Conservation (phyloP, 768 basidiomycete genomes). For the Favolaschia claudopus region DNA sequence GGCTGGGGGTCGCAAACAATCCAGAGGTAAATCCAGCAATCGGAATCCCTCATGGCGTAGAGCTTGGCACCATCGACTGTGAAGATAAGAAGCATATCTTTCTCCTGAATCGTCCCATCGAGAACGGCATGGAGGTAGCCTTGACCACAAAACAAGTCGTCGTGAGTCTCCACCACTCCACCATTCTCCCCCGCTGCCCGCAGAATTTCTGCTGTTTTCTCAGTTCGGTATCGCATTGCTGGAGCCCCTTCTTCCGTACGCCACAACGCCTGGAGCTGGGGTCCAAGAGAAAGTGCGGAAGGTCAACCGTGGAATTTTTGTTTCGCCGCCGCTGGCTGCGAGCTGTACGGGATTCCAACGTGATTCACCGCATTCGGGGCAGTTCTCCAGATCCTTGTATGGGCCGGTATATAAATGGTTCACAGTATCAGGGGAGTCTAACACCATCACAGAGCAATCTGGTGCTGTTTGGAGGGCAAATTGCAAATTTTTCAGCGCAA, state of each 20-base stretch:
- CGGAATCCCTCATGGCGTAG: slow-evolving; percentile 30
- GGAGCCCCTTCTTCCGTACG: neutral
- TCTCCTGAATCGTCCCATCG: neutral
- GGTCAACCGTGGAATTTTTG: neutral
- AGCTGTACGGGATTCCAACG: too few species aligned
- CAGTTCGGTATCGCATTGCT: neutral
- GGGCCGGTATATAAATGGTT: too few species aligned
- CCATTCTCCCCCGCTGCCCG: neutral
- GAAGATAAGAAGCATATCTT: slow-evolving; percentile 23
- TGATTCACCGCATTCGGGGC: too few species aligned
- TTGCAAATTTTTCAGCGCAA: too few species aligned
- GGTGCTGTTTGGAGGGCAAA: too few species aligned
- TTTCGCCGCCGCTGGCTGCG: too few species aligned
- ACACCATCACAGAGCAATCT: too few species aligned
- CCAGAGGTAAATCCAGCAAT: slow-evolving; percentile 43
- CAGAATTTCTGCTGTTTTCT: neutral
- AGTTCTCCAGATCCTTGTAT: too few species aligned
- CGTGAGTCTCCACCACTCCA: neutral
- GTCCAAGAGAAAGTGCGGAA: slow-evolving; percentile 3
- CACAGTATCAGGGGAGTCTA: too few species aligned
- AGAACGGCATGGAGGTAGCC: neutral
- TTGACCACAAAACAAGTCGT: neutral
- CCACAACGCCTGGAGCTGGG: slow-evolving; percentile 3
- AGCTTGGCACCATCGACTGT: slow-evolving; percentile 39
- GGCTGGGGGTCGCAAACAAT: slow-evolving; percentile 29